Conservation (phyloP, 2,329 filamentous ascomycete species). For the Ophiosphaerella narmari region DNA sequence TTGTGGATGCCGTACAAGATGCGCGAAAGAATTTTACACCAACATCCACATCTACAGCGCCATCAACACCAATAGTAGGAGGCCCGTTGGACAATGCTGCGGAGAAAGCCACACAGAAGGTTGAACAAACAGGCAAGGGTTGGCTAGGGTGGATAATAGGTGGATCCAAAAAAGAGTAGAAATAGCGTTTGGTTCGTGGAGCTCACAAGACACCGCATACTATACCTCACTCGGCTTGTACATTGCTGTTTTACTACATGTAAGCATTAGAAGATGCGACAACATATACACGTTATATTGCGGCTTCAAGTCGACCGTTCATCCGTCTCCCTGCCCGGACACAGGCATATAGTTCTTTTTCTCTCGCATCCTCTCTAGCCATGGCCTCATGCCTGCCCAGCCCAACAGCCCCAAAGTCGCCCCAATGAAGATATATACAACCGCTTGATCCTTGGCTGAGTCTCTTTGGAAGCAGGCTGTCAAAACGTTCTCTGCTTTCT, state of each 20-base stretch:
- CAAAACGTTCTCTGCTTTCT: constrained; percentile 66
- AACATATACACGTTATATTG: constrained; percentile 13
- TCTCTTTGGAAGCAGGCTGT: constrained; percentile 72
- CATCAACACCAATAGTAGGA: constrained; percentile 43
- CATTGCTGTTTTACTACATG: constrained; percentile 38
- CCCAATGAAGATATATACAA: constrained; percentile 69
- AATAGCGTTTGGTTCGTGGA: background rate
- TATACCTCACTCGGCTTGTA: constrained; percentile 40
- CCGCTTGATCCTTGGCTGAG: constrained; percentile 68
- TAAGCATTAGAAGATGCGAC: constrained; percentile 40
- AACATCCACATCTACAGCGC: constrained; percentile 26
- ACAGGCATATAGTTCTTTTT: constrained; percentile 59
- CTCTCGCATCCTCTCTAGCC: constrained; percentile 58
- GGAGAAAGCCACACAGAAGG: constrained; percentile 44
- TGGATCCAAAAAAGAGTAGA: constrained; percentile 42
- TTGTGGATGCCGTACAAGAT: constrained; percentile 41
- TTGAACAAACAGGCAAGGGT: constrained; percentile 46
- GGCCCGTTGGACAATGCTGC: constrained; percentile 55
- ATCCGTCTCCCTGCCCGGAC: constrained; percentile 42
- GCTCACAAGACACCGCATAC: constrained; percentile 28
- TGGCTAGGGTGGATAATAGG: constrained; percentile 54
- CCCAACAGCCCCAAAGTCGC: constrained; percentile 64
- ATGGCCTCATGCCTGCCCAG: constrained; percentile 65
- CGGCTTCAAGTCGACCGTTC: constrained; percentile 1
- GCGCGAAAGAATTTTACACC: constrained; percentile 30